These are phyloP conservation scores for rapeseed (Brassica napus) DNA, from an alignment of 345 rosid genomes.

Conservation along the genomic window Da-Ae NC_063447.1:43706501-43707000, in stretches of 20 bases:
- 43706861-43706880: background rate
- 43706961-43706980: too few relatives aligned
- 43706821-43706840: conserved; percentile 47
- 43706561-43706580: conserved; percentile 53
- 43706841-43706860: background rate
- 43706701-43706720: conserved; percentile 76
- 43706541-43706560: conserved; percentile 21
- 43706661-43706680: conserved; percentile 89
- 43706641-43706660: conserved; percentile 66
- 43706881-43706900: background rate
- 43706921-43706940: too few relatives aligned
- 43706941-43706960: too few relatives aligned
- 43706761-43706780: conserved; percentile 84
- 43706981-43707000: too few relatives aligned
- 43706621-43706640: conserved; percentile 61
- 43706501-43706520: conserved; percentile 39
- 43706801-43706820: conserved; percentile 70
- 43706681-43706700: conserved; percentile 76
- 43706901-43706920: too few relatives aligned
- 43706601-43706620: conserved; percentile 60
- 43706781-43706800: conserved; percentile 74
- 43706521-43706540: conserved; percentile 25
- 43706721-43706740: conserved; percentile 94
- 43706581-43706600: conserved; percentile 48
- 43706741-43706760: conserved; percentile 88